Percentiles rank a stretch among this genome's conserved stretches.
Conservation (phyloP, 2,329 filamentous ascomycete genomes). For the Cercospora sp. region DNA sequence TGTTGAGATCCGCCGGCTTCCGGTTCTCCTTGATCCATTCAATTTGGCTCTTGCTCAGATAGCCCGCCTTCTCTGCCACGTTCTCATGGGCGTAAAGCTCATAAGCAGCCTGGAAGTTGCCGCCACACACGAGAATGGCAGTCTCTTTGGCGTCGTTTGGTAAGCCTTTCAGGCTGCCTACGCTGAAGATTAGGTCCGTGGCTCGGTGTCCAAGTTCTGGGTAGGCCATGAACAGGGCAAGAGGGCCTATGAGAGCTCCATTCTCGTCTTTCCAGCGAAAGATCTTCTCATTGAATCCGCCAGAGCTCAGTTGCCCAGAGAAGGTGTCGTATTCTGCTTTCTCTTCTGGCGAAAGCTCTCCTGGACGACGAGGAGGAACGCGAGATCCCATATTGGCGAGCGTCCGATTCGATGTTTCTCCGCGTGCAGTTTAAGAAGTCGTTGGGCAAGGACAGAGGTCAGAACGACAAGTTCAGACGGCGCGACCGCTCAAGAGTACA, state of each 20-base stretch:
- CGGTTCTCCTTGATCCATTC: constrained; percentile 21
- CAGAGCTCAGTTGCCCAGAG: constrained; percentile 8
- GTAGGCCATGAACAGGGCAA: constrained; percentile 11
- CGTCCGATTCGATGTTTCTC: background rate
- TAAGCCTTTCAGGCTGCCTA: constrained; percentile 25
- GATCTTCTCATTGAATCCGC: constrained; percentile 19
- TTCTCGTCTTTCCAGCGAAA: constrained; percentile 20
- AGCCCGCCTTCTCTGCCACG: constrained; percentile 24
- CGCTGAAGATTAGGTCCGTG: constrained; percentile 21
- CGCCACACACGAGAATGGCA: constrained; percentile 30
- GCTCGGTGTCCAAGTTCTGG: constrained; percentile 21
- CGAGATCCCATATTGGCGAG: constrained; percentile 13
- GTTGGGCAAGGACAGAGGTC: background rate
- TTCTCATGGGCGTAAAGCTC: constrained; percentile 32
- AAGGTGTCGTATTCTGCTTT: constrained; percentile 16
- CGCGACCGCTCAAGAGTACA: background rate
- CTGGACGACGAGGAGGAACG: constrained; percentile 16
- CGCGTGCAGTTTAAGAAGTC: background rate
- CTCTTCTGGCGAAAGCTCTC: constrained; percentile 15
- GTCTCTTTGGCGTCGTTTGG: constrained; percentile 29
- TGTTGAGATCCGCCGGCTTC: constrained; percentile 28
- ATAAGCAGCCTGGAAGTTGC: constrained; percentile 28
- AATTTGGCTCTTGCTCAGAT: constrained; percentile 21
- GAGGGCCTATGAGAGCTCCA: constrained; percentile 19
- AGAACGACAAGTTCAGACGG: background rate